Conservation (phyloP, 495 filamentous ascomycete genomes). For the Penicillium mononematosum region DNA sequence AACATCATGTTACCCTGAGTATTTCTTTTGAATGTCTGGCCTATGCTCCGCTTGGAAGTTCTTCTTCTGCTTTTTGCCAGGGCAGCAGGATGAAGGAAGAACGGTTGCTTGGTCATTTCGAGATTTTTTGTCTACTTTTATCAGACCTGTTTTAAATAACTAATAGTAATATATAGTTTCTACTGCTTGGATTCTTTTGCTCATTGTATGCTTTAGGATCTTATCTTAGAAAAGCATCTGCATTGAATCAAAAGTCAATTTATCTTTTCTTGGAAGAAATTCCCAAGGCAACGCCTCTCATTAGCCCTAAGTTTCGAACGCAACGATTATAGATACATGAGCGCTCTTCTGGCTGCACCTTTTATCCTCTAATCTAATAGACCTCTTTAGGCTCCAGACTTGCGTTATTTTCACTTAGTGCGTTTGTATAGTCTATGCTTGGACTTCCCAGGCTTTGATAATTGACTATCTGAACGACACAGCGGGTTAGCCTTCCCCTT, state of each 20-base stretch:
- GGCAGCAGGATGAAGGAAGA: constrained; percentile 4
- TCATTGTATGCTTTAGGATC: neutral
- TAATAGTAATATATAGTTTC: constrained; percentile 31
- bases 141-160: constrained; percentile 14
- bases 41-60: constrained; percentile 18
- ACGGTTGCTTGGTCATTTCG: constrained; percentile 32
- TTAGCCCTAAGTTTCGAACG: neutral
- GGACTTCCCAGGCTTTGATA: neutral
- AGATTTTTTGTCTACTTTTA: constrained; percentile 23
- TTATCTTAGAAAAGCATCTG: neutral
- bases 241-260: constrained; percentile 1
- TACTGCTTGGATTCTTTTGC: constrained; percentile 10
- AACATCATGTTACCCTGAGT: constrained; percentile 1
- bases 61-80: constrained; percentile 6
- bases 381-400: neutral
- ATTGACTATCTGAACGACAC: too few relatives aligned
- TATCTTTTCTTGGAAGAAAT: neutral
- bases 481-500: too few relatives aligned
- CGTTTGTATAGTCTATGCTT: neutral
- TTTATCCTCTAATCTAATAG: neutral
- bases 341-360: neutral
- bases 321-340: neutral
- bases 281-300: neutral
- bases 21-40: constrained; percentile 11
- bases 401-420: neutral